Percentiles rank a stretch among this genome's conserved stretches.
These are phyloP conservation scores for Neofusicoccum laricinum DNA, from an alignment of 2,329 filamentous ascomycete species.

Conservation along the genomic window DNA sequence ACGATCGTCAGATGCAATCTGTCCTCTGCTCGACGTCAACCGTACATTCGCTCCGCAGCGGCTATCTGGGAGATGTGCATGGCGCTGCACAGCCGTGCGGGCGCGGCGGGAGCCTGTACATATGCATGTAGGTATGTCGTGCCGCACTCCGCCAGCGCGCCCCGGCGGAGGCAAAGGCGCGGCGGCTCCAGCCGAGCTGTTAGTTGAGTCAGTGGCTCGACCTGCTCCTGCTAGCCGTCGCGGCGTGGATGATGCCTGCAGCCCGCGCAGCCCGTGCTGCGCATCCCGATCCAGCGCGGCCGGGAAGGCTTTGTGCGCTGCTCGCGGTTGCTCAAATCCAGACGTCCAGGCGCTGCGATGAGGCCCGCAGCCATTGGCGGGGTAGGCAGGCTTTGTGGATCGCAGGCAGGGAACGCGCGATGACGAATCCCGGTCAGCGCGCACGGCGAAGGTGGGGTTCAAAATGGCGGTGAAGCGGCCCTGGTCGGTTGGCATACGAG, in stretches of 20 bases:
- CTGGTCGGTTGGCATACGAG: constrained; percentile 4
- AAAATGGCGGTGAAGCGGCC: constrained; percentile 17
- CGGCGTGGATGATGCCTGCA: constrained; percentile 13
- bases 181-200: constrained; percentile 13
- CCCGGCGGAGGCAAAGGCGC: constrained; percentile 12
- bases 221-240: neutral
- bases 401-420: constrained; percentile 9
- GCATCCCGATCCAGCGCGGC: constrained; percentile 7
- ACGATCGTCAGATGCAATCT: constrained; percentile 14
- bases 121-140: constrained; percentile 17
- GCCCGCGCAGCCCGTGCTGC: neutral
- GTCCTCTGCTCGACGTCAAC: constrained; percentile 12
- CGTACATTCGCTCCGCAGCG: constrained; percentile 9
- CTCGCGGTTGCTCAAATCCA: constrained; percentile 14
- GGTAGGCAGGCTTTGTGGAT: constrained; percentile 16
- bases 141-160: constrained; percentile 11
- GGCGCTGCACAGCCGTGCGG: constrained; percentile 6
- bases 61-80: constrained; percentile 10
- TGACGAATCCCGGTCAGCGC: constrained; percentile 10
- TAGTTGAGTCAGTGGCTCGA: constrained; percentile 10
- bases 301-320: constrained; percentile 9
- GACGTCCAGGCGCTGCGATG: constrained; percentile 8
- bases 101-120: constrained; percentile 16
- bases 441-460: constrained; percentile 13
- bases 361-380: constrained; percentile 12